Evolutionary conservation across 805 yeast species (phyloP), one percentile per base, ranked within the genome.

Genomic region (Hanseniaspora valbyensis): DNA sequence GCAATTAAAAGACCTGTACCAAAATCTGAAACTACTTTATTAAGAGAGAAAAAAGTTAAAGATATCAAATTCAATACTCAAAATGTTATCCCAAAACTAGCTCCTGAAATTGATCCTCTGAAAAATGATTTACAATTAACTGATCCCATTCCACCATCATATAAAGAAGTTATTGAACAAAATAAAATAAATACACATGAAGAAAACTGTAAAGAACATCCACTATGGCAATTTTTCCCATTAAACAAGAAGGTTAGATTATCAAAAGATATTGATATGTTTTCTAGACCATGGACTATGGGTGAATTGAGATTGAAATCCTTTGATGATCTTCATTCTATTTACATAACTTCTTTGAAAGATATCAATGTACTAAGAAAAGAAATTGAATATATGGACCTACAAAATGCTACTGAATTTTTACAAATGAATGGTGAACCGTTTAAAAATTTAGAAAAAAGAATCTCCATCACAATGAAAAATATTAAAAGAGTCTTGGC

Each of bases 201-300:
- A 19, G 73, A 73, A 53, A 83, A 84, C 30, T 74, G 78, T 13
- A 90, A 82, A 4, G 83, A 83, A 63, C 98, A 92, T 66, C 98
- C 97, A 28, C 72, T 92, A 55, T 92, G 96, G 95, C 89, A 84
- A 59, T 92, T 92, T 64, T 92, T 90, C 69, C 63, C 69, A 44
- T 74, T 83, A 36, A 72, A 79, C 52, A 71, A 74, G 58, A 77
- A 80, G 53, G 67, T 83, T 53, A 75, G 96, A 57, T 62, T 70
- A 1, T 66, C 74, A 2, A 76, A 71, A 2, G 84, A 80, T 21
- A 59, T 78, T 26, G 69, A 75, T 45, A 61, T 65, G 26, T 67
- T 70, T 9, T 80, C 92, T 14, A 74, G 95, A 58, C 69, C 92
- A 4, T 92, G 98, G 98, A 68, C 82, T 5, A 72, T 88, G 49